These are phyloP conservation scores for Ophiocordyceps camponoti-rufipedis DNA, from an alignment of 2,329 filamentous ascomycete genomes.

Conservation along the genomic window DNA sequence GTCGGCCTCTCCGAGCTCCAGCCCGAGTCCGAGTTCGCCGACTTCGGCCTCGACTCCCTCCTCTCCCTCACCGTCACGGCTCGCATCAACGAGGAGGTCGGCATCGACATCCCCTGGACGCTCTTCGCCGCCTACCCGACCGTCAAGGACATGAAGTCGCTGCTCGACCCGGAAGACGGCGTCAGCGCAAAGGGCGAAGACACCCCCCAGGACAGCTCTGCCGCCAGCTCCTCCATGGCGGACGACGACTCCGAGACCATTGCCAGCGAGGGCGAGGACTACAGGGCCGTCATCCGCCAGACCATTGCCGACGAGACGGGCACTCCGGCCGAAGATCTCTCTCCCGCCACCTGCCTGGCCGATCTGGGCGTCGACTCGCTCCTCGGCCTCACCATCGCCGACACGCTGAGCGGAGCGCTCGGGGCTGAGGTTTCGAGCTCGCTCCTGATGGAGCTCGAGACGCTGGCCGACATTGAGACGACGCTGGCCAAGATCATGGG, in stretches of 20 bases:
- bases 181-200: not conserved
- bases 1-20: not conserved
- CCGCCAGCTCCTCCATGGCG: not conserved
- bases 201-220: not conserved
- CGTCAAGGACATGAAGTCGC: conserved; percentile 1
- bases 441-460: not conserved
- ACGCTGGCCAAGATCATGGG: not conserved
- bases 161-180: not conserved
- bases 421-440: not conserved
- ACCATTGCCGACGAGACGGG: conserved; percentile 4
- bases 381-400: conserved; percentile 2
- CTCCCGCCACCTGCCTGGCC: not conserved
- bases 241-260: not conserved
- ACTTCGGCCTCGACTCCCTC: conserved; percentile 42
- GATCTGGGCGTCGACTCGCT: conserved; percentile 3
- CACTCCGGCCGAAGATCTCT: not conserved
- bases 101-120: conserved; percentile 24
- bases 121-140: not conserved
- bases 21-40: conserved; percentile 20
- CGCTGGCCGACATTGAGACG: not conserved
- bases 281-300: not conserved
- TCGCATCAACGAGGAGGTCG: conserved; percentile 37
- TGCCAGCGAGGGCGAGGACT: not conserved
- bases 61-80: conserved; percentile 39
- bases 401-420: not conserved